Conservation (phyloP, 1,284 basidiomycete species). For the Ceratobasidium sp. region DNA sequence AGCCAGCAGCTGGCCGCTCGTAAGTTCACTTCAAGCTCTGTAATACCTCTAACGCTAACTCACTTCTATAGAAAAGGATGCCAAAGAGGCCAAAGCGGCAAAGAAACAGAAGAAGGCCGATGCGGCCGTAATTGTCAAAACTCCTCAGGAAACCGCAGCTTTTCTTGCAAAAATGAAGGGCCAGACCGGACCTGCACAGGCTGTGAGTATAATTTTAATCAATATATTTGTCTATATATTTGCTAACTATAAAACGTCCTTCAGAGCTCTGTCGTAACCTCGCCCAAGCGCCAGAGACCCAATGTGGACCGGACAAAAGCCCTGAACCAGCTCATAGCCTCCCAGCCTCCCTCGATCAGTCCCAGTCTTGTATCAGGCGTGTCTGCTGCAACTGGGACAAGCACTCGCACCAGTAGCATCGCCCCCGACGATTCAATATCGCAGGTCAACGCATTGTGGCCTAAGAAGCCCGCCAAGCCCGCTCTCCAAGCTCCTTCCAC, state of each 20-base stretch:
- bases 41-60: neutral
- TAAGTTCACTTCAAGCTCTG: neutral
- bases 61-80: neutral
- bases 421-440: constrained; percentile 4
- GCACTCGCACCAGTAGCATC: neutral
- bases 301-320: neutral
- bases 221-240: no score
- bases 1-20: neutral
- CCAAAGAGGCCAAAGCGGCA: neutral
- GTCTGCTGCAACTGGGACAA: neutral
- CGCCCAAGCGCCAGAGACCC: neutral
- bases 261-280: neutral
- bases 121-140: constrained; percentile 10
- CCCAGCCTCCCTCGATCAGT: neutral
- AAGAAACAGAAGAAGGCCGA: constrained; percentile 8
- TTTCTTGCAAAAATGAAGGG: constrained; percentile 9
- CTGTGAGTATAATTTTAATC: neutral
- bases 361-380: constrained; percentile 1
- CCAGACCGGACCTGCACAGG: neutral
- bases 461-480: no score
- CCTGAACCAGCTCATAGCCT: neutral
- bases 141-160: constrained; percentile 19
- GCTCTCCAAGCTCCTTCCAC: neutral
- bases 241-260: neutral
- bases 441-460: neutral